Conservation (phyloP, 2,329 filamentous ascomycete species). For the Fusarium phyllophilum region DNA sequence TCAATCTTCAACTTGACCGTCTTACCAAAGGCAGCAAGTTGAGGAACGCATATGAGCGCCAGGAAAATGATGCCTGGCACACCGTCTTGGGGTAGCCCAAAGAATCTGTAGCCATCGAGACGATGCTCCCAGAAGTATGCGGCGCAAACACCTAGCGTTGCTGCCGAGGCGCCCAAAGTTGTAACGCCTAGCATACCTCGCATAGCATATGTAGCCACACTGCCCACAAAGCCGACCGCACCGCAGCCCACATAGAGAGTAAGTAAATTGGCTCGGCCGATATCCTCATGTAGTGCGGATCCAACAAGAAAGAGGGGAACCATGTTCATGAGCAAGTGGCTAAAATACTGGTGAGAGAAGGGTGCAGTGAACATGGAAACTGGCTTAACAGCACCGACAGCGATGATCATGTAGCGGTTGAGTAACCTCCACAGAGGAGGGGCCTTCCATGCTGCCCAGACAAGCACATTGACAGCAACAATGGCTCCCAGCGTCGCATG, state of each 20-base stretch:
- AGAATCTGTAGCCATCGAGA: conserved; percentile 65
- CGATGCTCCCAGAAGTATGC: conserved; percentile 71
- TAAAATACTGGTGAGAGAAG: conserved; percentile 74
- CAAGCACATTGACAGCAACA: conserved; percentile 66
- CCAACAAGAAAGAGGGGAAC: conserved; percentile 73
- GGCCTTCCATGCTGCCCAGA: conserved; percentile 69
- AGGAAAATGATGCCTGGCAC: conserved; percentile 66
- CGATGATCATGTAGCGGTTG: conserved; percentile 74
- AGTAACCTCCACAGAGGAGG: conserved; percentile 73
- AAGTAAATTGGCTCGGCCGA: conserved; percentile 75
- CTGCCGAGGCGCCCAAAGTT: conserved; percentile 74
- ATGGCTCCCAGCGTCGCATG: conserved; percentile 72
- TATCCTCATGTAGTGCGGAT: conserved; percentile 73
- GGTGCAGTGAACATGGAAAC: conserved; percentile 69
- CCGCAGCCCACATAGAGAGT: conserved; percentile 72
- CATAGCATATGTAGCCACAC: conserved; percentile 62
- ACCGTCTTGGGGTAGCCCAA: conserved; percentile 67
- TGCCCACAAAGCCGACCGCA: conserved; percentile 66
- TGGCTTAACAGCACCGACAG: conserved; percentile 72
- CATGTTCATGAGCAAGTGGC: conserved; percentile 74
- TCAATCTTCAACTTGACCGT: conserved; percentile 57
- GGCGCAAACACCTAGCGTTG: conserved; percentile 68
- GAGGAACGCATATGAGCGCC: conserved; percentile 60
- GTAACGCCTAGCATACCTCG: conserved; percentile 58
- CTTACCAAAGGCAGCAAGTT: conserved; percentile 59